Conservation (phyloP, 2,329 filamentous ascomycete species). For the Talaromyces marneffei region DNA sequence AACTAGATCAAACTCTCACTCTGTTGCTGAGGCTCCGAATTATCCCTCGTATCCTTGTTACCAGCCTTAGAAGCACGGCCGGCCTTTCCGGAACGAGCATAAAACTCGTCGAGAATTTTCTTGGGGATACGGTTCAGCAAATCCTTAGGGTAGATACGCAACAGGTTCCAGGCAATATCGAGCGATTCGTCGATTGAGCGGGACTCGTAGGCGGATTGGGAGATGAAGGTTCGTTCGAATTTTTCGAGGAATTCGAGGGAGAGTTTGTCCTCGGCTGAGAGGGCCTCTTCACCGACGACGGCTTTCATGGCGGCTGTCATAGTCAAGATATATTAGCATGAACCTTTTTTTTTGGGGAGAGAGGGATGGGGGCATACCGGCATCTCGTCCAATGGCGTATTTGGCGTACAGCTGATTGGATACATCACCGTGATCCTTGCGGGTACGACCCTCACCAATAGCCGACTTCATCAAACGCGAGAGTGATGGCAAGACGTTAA, state of each 20-base stretch:
- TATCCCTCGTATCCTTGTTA: conserved; percentile 44
- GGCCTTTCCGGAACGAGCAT: conserved; percentile 53
- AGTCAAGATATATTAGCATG: not conserved
- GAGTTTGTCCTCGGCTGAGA: conserved; percentile 94
- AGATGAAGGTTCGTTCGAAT: conserved; percentile 93
- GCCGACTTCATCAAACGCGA: conserved; percentile 99
- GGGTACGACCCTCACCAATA: conserved; percentile 94
- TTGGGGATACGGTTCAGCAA: conserved; percentile 89
- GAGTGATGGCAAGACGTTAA: conserved; percentile 95
- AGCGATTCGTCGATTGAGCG: conserved; percentile 88
- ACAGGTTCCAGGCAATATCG: conserved; percentile 91
- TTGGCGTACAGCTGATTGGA: conserved; percentile 99
- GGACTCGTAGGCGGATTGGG: conserved; percentile 85
- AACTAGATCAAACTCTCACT: conserved; percentile 38
- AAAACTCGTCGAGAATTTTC: conserved; percentile 78
- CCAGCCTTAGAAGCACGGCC: conserved; percentile 18
- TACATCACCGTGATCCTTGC: conserved; percentile 94
- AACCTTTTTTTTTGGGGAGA: not conserved
- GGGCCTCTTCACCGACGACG: conserved; percentile 94
- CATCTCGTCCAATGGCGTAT: conserved; percentile 97
- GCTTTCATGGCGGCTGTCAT: conserved; percentile 84
- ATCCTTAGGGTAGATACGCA: conserved; percentile 97
- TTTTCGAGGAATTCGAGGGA: conserved; percentile 98
- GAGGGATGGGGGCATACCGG: conserved; percentile 39
- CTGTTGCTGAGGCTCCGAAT: conserved; percentile 24